Percentiles rank a stretch among this genome's conserved stretches.
Evolutionary conservation across 371 early-diverging fungal species (phyloP).

Genomic region (Syncephalastrum racemosum): DNA sequence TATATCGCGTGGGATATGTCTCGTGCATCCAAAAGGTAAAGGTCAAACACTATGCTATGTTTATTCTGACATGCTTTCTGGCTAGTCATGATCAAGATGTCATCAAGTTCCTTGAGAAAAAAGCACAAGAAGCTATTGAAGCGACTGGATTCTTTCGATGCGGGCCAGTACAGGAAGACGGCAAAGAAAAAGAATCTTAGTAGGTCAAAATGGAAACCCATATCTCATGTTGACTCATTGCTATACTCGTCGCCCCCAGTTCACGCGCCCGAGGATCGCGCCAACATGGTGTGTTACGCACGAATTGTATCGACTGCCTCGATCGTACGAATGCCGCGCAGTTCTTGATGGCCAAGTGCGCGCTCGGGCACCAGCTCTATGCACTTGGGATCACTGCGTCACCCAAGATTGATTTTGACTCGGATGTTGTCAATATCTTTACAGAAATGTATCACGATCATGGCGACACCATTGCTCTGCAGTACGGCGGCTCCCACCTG

Average conservation of each 20-base stretch:
- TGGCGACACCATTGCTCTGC: constrained; percentile 98
- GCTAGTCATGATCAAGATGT: constrained; percentile 84
- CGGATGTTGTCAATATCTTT: constrained; percentile 88
- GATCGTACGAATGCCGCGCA: constrained; percentile 99
- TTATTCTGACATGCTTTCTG: neutral
- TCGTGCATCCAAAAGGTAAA: constrained; percentile 85
- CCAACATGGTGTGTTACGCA: constrained; percentile 92
- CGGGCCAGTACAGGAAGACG: constrained; percentile 64
- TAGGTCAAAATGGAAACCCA: no score
- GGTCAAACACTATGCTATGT: neutral
- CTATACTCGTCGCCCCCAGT: no score
- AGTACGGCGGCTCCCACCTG: constrained; percentile 98
- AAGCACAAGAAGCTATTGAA: constrained; percentile 83
- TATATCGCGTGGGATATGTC: constrained; percentile 99
- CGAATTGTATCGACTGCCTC: constrained; percentile 99
- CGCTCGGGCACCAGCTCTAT: constrained; percentile 89
- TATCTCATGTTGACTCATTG: no score
- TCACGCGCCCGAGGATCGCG: constrained; percentile 12
- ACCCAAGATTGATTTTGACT: constrained; percentile 86
- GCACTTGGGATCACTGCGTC: constrained; percentile 83
- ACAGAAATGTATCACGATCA: constrained; percentile 98
- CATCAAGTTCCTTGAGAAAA: constrained; percentile 83
- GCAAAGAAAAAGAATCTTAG: neutral
- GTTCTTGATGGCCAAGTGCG: constrained; percentile 94
- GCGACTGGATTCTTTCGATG: constrained; percentile 93